Base-by-base conservation (phyloP, 78 protist species). In the Bigelowiella natans region DNA sequence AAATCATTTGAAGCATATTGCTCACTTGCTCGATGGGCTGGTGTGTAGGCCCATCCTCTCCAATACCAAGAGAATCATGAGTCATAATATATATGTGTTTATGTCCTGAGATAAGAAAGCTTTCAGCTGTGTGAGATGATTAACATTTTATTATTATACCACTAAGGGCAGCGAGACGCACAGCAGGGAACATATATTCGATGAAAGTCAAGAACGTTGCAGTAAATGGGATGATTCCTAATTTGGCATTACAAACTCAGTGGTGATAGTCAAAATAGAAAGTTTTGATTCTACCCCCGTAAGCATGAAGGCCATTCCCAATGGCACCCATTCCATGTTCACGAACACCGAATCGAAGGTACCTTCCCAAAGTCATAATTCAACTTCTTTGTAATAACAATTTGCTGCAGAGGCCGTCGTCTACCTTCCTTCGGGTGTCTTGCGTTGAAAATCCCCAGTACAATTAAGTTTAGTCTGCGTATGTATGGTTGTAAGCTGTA, bases 61-160 rank as follows among this genome's bases (percentile, higher is more conserved):
- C 99, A 36, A 98, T 95, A 37, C 98, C 99, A 40, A 98, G 93
- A 26, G 98, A 96, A 93, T 99, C 99, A 97, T 99, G 99, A 36
- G 99, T 99, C 94, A 51, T 51, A 11, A 51, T 51, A 51, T 51
- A 51, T 51, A 51, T 18, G 18, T 51, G n/a, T n/a, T n/a, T n/a
- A n/a, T n/a, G n/a, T n/a, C 73, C 18, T 7, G 7, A 51, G 34
- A 51, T 7, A 51, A 18, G 7, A 51, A 26, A 51, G 7, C 7
- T 51, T n/a, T n/a, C n/a, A n/a, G n/a, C n/a, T n/a, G n/a, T n/a
- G n/a, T n/a, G n/a, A n/a, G n/a, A n/a, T n/a, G n/a, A n/a, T n/a
- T n/a, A n/a, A n/a, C n/a, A n/a, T n/a, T n/a, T n/a, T n/a, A n/a
- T n/a, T n/a, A n/a, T n/a, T n/a, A n/a, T n/a, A n/a, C n/a, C n/a